Percentiles rank a stretch among this genome's conserved stretches.
Conservation (phyloP, 352 stramenopile species). For the Globisporangium nagaii region DNA sequence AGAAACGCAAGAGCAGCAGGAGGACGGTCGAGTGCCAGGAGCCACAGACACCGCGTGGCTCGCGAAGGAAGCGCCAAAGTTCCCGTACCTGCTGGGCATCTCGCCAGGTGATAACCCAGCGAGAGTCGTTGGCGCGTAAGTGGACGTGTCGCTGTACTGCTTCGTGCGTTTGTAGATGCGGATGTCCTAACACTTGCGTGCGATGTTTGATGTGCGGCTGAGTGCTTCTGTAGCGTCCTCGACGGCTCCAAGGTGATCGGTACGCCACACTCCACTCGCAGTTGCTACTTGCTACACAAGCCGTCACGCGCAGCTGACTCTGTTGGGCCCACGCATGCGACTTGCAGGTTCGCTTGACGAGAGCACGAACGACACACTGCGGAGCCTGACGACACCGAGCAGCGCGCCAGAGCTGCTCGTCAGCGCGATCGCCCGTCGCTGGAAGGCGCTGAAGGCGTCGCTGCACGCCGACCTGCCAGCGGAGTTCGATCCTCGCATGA, state of each 20-base stretch:
- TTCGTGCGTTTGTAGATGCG: not conserved
- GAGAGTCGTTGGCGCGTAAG: constrained; percentile 25
- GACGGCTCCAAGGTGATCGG: constrained; percentile 10
- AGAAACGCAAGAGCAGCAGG: constrained; percentile 1
- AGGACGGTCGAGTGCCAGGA: not conserved
- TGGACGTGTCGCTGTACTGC: not conserved
- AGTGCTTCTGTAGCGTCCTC: constrained; percentile 5
- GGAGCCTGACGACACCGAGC: constrained; percentile 20
- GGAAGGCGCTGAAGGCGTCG: constrained; percentile 30
- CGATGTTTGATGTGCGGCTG: not conserved
- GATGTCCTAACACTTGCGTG: not conserved
- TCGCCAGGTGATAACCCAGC: constrained; percentile 47
- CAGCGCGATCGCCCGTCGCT: constrained; percentile 26
- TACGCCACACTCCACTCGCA: not conserved
- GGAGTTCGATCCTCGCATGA: constrained; percentile 29
- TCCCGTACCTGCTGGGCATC: constrained; percentile 60
- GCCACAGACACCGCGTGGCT: constrained; percentile 29
- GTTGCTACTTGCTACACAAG: not conserved
- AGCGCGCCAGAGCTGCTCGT: constrained; percentile 16
- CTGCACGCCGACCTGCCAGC: constrained; percentile 38
- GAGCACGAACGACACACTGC: constrained; percentile 26
- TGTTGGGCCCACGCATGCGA: too few species aligned
- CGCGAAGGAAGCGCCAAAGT: constrained; percentile 39
- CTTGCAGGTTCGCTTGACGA: constrained; percentile 35
- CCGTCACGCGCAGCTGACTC: too few species aligned